Base-by-base conservation (phyloP, 306 rosid species). In the Spatholobus suberectus region DNA sequence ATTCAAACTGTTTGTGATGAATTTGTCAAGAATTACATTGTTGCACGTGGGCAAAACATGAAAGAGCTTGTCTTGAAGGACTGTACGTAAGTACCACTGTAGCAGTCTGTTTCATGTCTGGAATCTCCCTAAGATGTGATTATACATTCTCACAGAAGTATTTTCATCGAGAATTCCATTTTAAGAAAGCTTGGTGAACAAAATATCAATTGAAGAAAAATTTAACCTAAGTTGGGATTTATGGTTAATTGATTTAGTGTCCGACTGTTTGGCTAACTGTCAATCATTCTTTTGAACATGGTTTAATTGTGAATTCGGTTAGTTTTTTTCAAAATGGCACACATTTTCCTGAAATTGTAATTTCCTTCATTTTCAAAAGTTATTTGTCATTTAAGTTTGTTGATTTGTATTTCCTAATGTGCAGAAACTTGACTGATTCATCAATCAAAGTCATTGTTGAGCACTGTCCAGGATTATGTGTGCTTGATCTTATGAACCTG, bases 391-490 rank as follows among this genome's bases (percentile, higher is more conserved):
- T 23, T n/a, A 78, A 78, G 37, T 34, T 71, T 73, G 69, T 55
- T 85, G 71, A 73, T 76, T 54, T 49, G 75, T 86, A 24, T 68
- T 54, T 63, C 78, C 72, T 15, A 18, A 83, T 85, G 62, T 81
- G 92, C 94, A 96, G 99, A 80, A 88, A 90, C 59, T 77, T 96
- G 88, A 96, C 96, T 68, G 96, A 92, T 79, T 79, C 85, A 32
- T 91, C 99, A 71, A 82, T 94, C 75, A 86, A 92, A 89, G 86
- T 78, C 61, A 87, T 94, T 62, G 94, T 94, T 61, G 95, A 91
- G 83, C 83, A 79, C 29, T 96, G 98, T 84, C 83, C 90, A 5
- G 85, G 86, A 61, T 81, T 96, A 69, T 61, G 85, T 40, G 74
- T 81, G 10, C 88, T 94, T 65, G 96, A 96, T 87, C 81, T 96